Evolutionary conservation across 208 protist species (phyloP), one percentile per base, ranked within the genome.

Genomic region (Acanthamoeba lenticulata): DNA sequence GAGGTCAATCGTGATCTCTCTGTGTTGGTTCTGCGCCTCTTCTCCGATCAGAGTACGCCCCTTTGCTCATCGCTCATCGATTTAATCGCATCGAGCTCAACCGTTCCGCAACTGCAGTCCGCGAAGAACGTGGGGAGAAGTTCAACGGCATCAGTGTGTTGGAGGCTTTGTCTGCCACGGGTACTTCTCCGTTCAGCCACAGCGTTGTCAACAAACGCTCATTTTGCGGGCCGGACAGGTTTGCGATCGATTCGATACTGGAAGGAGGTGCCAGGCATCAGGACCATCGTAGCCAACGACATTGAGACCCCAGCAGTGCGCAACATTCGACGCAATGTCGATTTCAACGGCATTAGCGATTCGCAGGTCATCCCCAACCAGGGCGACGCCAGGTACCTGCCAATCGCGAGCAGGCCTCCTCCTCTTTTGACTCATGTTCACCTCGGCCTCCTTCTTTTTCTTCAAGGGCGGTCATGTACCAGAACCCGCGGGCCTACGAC

Each of bases 1-100:
- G 98, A 99, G 32, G 98, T 99, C 27, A 99, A 99, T 95, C 97
- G 99, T 29, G 99, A 99, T 95, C 89, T 99, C 55, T 99, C 98
- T 88, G 98, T 99, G 38, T 97, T 98, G 57, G 98, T 97, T 49
- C 97, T 99, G 34, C 97, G 97, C 77, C 96, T 97, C 36, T 99
- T 99, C 93, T 55, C 95, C 36, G 34, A 97, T 34, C 93, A 95
- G 0, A 94, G 94, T 42, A 34, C 38, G 38, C 38, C 5, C 6
- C 38, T 49, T 3, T 17, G 13, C 65, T 24, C 45, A 29, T 3
- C 92, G 15, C n/a, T 52, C 45, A 32, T 65, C 27, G 21, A 85
- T 19, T 85, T 85, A 24, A 4, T n/a, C 1, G 27, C 24, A 74
- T 60, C 7, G 38, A 36, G 13, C 6, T 60, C 15, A n/a, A 42